A percentile compares a stretch with the other conserved stretches of the same genome.
phyloP scores from a whole-genome alignment of 192 early-diverging fungal species.

The Spinellus fusiger region DNA sequence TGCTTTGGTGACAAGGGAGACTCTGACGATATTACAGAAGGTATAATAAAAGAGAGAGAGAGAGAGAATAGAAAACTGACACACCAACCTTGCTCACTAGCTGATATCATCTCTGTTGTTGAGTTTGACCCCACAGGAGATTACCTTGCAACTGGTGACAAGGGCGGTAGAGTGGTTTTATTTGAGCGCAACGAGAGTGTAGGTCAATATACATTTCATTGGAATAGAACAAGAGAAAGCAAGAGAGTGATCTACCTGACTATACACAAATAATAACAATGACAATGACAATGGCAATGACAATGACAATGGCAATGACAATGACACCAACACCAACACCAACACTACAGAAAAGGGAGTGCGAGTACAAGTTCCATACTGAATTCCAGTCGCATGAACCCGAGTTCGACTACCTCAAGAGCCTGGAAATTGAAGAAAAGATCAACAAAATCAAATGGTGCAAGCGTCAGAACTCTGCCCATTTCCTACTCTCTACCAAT shows the following conservation, averaged over 20 bases:
- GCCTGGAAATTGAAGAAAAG: conserved; percentile 93
- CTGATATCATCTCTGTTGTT: conserved; percentile 98
- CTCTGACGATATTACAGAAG: conserved; percentile 91
- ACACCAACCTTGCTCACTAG: conserved; percentile 53
- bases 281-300: neutral
- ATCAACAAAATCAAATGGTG: conserved; percentile 97
- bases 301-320: neutral
- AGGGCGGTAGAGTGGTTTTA: conserved; percentile 95
- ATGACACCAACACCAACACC: neutral
- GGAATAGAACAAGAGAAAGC: neutral
- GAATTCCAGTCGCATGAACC: conserved; percentile 97
- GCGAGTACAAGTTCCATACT: conserved; percentile 95
- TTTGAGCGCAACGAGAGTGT: conserved; percentile 97
- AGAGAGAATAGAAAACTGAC: too few species aligned
- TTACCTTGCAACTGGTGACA: conserved; percentile 96
- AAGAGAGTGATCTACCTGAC: neutral
- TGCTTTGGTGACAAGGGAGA: conserved; percentile 96
- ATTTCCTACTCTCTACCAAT: conserved; percentile 89
- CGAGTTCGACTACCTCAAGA: conserved; percentile 93
- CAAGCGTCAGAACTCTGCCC: conserved; percentile 77
- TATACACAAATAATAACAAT: too few species aligned
- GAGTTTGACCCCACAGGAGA: conserved; percentile 98
- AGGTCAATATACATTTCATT: too few species aligned
- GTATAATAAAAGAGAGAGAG: too few species aligned
- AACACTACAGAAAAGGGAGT: conserved; percentile 73